Base-by-base conservation (phyloP, 768 basidiomycete genomes). In the Pleurotus eryngii region DNA sequence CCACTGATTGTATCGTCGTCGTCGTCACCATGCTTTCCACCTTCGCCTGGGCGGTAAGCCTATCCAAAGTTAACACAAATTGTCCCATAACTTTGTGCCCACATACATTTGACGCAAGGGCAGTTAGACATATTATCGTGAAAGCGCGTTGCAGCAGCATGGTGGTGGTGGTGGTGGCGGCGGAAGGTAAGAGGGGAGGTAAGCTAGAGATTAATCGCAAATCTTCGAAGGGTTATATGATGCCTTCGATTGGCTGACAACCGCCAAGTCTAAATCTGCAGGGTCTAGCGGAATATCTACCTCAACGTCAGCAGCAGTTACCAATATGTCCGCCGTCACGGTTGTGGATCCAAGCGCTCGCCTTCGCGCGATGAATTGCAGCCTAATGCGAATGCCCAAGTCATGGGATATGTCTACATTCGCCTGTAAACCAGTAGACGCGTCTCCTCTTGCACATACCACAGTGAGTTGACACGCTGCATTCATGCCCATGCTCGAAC, bases 171-270 rank as follows among this genome's bases (percentile, higher is more conserved):
- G 17, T 42, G 22, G 46, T 35, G 18, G 20, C 15, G 47, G 42
- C n/a, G n/a, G 43, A 39, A 37, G 38, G 14, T 5, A 22, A 27
- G 11, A 39, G 39, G 17, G 18, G 18, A 11, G 30, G 30, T 9
- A 35, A 35, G 30, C 30, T 35, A 35, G 30, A 35, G 30, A 35
- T 54, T 26, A 18, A 22, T 40, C 18, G 51, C 20, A 14, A 35
- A 2, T 18, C 51, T 37, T 51, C 42, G 51, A 54, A 40, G 38
- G 51, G 38, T 38, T 54, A 54, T 54, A 54, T 54, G 49, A 15
- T 17, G 11, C 27, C 24, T 15, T 15, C 26, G 4, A 50, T 50
- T 50, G 51, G 51, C 9, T 42, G 51, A 54, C 18, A 18, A 35
- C 5, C 26, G 51, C 51, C 51, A 54, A 54, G 51, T 54, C 51